Conservation (phyloP, 225 moss, liverwort and hornwort genomes). For the Lunularia cruciata region DNA sequence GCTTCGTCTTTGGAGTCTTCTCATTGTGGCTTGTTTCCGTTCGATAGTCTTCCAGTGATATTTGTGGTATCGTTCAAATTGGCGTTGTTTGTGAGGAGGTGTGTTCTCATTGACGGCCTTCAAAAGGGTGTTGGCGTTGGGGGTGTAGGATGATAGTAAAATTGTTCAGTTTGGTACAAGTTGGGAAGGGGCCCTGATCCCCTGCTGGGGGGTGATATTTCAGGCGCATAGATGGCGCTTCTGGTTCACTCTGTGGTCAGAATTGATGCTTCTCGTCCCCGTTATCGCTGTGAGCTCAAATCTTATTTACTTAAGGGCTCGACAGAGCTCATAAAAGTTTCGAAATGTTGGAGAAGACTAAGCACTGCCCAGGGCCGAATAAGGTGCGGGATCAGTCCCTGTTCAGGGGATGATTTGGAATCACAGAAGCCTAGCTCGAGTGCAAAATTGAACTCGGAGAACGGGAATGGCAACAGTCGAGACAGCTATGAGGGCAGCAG, state of each 20-base stretch:
- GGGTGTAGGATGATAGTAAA: no score
- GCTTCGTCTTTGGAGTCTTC: no score
- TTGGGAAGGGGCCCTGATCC: no score
- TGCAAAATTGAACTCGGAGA: not conserved
- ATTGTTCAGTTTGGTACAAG: no score
- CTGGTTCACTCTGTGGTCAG: not conserved
- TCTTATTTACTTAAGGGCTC: not conserved
- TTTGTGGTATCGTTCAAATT: no score
- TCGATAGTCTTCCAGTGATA: no score
- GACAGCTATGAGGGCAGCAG: constrained; percentile 30
- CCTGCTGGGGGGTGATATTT: no score
- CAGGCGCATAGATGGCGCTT: constrained; percentile 8
- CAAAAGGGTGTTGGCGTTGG: no score
- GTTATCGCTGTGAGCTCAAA: not conserved
- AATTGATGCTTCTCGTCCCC: not conserved
- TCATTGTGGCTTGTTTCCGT: no score
- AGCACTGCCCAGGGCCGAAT: not conserved
- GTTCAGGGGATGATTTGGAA: constrained; percentile 5
- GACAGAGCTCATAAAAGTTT: not conserved
- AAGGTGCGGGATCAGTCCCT: not conserved
- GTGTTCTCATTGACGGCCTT: no score
- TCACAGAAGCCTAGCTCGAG: not conserved
- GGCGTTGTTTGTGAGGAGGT: no score
- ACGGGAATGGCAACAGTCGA: not conserved
- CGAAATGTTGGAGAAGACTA: not conserved